These are phyloP conservation scores for Dentipellis fragilis DNA, from an alignment of 768 basidiomycete genomes.

Conservation along the genomic window DNA sequence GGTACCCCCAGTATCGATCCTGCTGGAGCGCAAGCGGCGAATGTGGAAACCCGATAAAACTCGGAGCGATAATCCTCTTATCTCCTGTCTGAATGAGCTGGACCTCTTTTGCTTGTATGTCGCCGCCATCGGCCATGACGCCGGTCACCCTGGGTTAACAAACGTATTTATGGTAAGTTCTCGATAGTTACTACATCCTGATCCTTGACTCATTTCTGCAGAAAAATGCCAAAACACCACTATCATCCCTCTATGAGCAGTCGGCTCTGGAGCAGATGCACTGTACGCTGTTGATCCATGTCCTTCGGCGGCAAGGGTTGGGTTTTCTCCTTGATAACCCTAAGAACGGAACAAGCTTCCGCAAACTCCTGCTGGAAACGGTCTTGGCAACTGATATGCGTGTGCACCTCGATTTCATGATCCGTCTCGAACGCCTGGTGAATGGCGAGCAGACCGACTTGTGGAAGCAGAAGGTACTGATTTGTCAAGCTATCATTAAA, in stretches of 20 bases:
- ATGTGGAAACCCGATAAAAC: slow-evolving; percentile 30
- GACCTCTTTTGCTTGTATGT: slow-evolving; percentile 83
- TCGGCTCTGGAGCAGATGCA: slow-evolving; percentile 93
- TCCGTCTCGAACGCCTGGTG: slow-evolving; percentile 43
- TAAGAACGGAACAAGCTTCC: slow-evolving; percentile 37
- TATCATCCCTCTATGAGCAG: slow-evolving; percentile 81
- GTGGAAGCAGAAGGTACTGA: slow-evolving; percentile 42
- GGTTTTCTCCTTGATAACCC: slow-evolving; percentile 55
- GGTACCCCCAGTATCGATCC: slow-evolving; percentile 67
- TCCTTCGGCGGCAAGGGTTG: slow-evolving; percentile 75
- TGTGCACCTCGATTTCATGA: slow-evolving; percentile 80
- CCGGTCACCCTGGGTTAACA: slow-evolving; percentile 90
- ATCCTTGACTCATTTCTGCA: slow-evolving; percentile 20
- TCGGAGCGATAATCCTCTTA: slow-evolving; percentile 9
- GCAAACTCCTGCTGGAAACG: slow-evolving; percentile 68
- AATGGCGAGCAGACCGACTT: slow-evolving; percentile 29
- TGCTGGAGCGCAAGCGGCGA: slow-evolving; percentile 35
- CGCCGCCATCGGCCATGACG: slow-evolving; percentile 95
- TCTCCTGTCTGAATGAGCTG: slow-evolving; percentile 37
- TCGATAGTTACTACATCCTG: not conserved
- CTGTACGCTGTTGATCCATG: slow-evolving; percentile 66
- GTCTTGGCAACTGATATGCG: slow-evolving; percentile 95
- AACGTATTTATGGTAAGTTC: slow-evolving; percentile 80
- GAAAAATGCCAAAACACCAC: slow-evolving; percentile 90
- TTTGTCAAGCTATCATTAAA: slow-evolving; percentile 90